Evolutionary conservation across 371 early-diverging fungal genomes (phyloP), one percentile per base, ranked within the genome.

Genomic region (Funneliformis caledonium): DNA sequence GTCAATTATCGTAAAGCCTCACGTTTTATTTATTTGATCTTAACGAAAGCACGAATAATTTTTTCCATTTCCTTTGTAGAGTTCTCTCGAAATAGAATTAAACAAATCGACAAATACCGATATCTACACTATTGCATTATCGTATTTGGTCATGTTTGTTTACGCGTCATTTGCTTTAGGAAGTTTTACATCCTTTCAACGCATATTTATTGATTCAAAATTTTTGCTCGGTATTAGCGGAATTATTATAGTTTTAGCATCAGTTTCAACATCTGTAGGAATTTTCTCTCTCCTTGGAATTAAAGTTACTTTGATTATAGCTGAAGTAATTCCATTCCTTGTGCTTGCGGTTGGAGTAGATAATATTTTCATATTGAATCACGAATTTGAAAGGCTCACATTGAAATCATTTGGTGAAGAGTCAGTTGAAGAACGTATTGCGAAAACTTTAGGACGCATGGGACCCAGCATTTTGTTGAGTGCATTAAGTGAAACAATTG

Each of bases 301-400:
- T 70, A 92, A 92, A 77, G 89, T 89, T 45, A 93, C 94, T 0
- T 80, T 94, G 72, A 94, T 94, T 78, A 92, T 94, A 82, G 94
- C 93, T 6, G 94, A 94, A 77, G 94, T 94, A 10, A 93, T 94
- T 72, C 94, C 94, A 0, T 94, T 94, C 82, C 84, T 94, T 67
- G 94, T 94, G 4, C 82, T 94, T n/a, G 94, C 94, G 8, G 92
- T 94, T 0, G 94, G 94, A 61, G 94, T 94, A 0, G 94, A 94
- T 82, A 94, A 94, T 75, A 92, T 94, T 48, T 94, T 94, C 81
- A 91, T 94, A 64, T 87, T 94, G 7, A 90, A 90, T 64, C 91
- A 94, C 60, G 92, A 91, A 81, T 92, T 90, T 83, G 89, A 88
- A 33, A 83, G 93, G 45, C 50, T 72, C 1, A 72, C 45, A 19